phyloP scores from a whole-genome alignment of 148 eudicot genomes.

The Arbutus unedo region DNA sequence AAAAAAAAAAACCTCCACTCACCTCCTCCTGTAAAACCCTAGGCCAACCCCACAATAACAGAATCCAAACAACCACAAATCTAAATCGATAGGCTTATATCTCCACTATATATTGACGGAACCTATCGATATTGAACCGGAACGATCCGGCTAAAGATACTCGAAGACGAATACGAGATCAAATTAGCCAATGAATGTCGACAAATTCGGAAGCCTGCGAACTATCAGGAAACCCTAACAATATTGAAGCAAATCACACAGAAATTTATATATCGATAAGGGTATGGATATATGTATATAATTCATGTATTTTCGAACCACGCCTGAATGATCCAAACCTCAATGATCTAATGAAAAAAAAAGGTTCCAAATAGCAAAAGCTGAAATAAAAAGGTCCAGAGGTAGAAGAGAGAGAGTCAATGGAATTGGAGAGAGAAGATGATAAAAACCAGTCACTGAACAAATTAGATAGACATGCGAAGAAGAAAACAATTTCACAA shows the following conservation, averaged over 20 bases:
- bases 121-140: neutral
- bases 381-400: neutral
- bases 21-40: neutral
- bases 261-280: neutral
- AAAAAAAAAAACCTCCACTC: slow-evolving; percentile 5
- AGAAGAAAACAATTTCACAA: slow-evolving; percentile 6
- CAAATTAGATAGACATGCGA: slow-evolving; percentile 16
- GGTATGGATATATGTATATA: neutral
- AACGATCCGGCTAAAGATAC: slow-evolving; percentile 4
- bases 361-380: neutral
- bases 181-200: slow-evolving; percentile 8
- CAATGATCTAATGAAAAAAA: neutral
- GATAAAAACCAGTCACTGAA: slow-evolving; percentile 6
- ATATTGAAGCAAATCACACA: slow-evolving; percentile 12
- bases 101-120: neutral
- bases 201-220: neutral
- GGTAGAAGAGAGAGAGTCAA: neutral
- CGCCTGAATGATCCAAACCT: neutral
- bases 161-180: slow-evolving; percentile 2
- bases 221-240: neutral
- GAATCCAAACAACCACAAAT: neutral
- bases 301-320: neutral
- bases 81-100: neutral
- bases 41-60: neutral
- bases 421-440: neutral